Evolutionary conservation across 768 basidiomycete genomes (phyloP).

Genomic region (Piloderma croceum): DNA sequence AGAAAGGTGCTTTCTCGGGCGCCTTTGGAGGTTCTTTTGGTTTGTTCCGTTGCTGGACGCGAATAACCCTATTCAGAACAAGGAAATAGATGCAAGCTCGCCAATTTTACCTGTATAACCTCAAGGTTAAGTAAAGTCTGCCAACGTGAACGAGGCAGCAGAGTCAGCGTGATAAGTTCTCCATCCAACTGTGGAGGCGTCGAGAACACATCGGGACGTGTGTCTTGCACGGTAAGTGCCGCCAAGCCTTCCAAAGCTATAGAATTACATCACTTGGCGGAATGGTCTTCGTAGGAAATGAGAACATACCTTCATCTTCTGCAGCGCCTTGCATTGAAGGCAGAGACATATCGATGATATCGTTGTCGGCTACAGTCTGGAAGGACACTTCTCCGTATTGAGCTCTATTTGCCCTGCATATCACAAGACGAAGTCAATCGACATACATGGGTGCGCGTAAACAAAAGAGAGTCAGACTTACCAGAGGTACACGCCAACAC

Average conservation of each 20-base stretch:
- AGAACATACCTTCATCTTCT: slow-evolving; percentile 69
- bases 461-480: slow-evolving; percentile 26
- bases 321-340: slow-evolving; percentile 80
- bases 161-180: slow-evolving; percentile 88
- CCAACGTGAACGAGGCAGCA: slow-evolving; percentile 91
- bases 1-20: slow-evolving; percentile 95
- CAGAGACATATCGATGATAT: slow-evolving; percentile 60
- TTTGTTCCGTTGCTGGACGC: slow-evolving; percentile 84
- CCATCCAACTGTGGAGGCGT: slow-evolving; percentile 87
- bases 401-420: slow-evolving; percentile 83
- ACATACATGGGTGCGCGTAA: background rate
- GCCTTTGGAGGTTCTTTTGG: slow-evolving; percentile 94
- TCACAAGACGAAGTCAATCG: slow-evolving; percentile 4
- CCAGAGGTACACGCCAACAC: slow-evolving; percentile 95
- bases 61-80: background rate
- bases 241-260: slow-evolving; percentile 69
- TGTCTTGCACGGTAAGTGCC: slow-evolving; percentile 55
- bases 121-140: slow-evolving; percentile 96
- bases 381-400: slow-evolving; percentile 86
- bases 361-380: slow-evolving; percentile 71
- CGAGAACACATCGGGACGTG: slow-evolving; percentile 63
- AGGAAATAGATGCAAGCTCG: background rate
- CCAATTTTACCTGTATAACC: slow-evolving; percentile 71
- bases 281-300: too few relatives aligned
- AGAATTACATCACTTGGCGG: too few relatives aligned